These are phyloP conservation scores for Rhododendron simsii DNA, from an alignment of 148 eudicot species.

Conservation along the genomic window DNA sequence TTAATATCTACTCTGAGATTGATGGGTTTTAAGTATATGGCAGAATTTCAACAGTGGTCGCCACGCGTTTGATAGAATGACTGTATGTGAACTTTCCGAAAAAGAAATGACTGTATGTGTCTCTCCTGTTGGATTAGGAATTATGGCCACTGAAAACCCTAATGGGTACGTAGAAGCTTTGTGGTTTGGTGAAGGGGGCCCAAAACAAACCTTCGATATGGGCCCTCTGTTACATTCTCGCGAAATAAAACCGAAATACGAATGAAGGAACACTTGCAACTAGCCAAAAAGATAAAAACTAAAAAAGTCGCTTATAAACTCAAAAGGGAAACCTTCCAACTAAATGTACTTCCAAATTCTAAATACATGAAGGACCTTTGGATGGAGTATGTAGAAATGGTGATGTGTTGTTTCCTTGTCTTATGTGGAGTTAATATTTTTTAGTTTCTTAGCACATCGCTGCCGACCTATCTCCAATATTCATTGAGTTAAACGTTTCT, in stretches of 20 bases:
- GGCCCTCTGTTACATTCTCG: not conserved
- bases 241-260: not conserved
- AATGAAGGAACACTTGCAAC: not conserved
- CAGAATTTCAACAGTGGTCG: not conserved
- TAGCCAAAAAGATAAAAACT: not conserved
- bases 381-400: not conserved
- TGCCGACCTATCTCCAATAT: not conserved
- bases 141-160: not conserved
- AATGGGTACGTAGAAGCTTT: not conserved
- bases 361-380: not conserved
- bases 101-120: slow-evolving; percentile 7
- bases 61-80: slow-evolving; percentile 25
- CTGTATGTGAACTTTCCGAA: not conserved
- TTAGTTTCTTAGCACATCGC: not conserved
- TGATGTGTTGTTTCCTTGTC: not conserved
- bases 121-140: not conserved
- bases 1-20: not conserved
- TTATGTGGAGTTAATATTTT: not conserved
- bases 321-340: not conserved
- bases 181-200: not conserved
- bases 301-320: not conserved
- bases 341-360: no score
- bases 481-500: not conserved
- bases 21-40: not conserved
- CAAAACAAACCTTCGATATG: not conserved